Base-by-base conservation (phyloP, 1,284 basidiomycete species). In the Pseudozyma tsukubaensis region DNA sequence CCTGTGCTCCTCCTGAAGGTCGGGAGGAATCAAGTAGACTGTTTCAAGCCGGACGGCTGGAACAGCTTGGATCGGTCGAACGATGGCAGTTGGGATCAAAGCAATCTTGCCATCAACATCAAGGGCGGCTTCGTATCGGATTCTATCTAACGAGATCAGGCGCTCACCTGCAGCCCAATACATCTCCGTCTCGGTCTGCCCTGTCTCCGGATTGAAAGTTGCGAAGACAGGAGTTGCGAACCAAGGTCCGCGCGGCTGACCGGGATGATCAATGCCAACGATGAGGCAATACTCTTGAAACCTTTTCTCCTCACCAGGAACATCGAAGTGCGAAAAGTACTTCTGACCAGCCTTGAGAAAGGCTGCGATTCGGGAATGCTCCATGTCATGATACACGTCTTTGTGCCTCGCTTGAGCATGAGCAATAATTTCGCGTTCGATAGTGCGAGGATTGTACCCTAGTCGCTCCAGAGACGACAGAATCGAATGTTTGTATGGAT, bases 371-470 rank as follows among this genome's bases (percentile, higher is more conserved):
- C 24, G 24, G 24, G 24, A 29, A 32, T 0, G 14, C 7, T 11
- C 32, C 34, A 48, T 35, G 6, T 34, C 13, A 10, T n/a, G 13
- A 10, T 48, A 35, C 47, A 6, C n/a, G 14, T 32, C 14, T 8
- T 4, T 5, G 16, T 14, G n/a, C 18, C 2, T 9, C 29, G 35
- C 16, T 4, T 36, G 16, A 16, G 32, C 13, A 13, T 24, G 44
- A 4, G 9, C 18, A 2, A 13, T 5, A 3, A 65, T 34, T 8
- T 65, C 55, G 1, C 24, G 39, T 35, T 54, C 48, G 24, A 66
- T 60, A 1, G 52, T 59, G 12, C 8, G 21, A 8, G 58, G 57
- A 18, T 44, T 42, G 49, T 59, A 66, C 3, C 63, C 63, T 0
- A 66, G 24, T 0, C 63, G 52, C 24, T 66, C 63, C 21, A 66